Conservation (phyloP, 2,329 filamentous ascomycete species). For the Tolypocladium ovalisporum region DNA sequence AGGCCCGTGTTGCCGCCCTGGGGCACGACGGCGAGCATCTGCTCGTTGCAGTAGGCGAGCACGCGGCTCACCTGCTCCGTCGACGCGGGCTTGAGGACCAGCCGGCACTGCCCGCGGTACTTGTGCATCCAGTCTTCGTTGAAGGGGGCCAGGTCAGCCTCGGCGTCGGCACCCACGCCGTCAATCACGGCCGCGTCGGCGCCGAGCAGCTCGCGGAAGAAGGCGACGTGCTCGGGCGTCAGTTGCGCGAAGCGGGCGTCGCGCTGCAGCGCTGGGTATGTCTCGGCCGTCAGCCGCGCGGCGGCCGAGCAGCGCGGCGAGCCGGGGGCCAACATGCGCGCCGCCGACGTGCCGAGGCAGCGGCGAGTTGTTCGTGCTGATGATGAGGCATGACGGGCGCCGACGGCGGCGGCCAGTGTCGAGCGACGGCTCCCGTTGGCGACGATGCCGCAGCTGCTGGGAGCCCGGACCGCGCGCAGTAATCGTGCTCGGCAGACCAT, state of each 20-base stretch:
- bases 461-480: constrained; percentile 7
- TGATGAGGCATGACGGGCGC: neutral
- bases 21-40: constrained; percentile 84
- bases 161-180: constrained; percentile 57
- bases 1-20: constrained; percentile 96
- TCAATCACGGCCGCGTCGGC: constrained; percentile 73
- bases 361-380: neutral
- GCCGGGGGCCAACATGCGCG: constrained; percentile 14
- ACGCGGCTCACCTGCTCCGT: constrained; percentile 87
- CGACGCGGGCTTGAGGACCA: constrained; percentile 76
- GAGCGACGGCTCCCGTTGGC: neutral
- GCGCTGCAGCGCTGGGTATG: constrained; percentile 73
- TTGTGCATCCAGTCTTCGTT: constrained; percentile 99
- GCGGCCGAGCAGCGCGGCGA: constrained; percentile 6
- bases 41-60: constrained; percentile 89
- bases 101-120: constrained; percentile 78
- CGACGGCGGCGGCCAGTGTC: neutral
- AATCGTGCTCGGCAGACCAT: constrained; percentile 10
- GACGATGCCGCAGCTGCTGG: constrained; percentile 1
- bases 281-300: constrained; percentile 69
- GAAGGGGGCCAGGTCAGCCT: constrained; percentile 80
- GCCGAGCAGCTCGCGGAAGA: constrained; percentile 74
- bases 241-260: constrained; percentile 65
- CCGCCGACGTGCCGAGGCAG: constrained; percentile 18
- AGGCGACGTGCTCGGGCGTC: constrained; percentile 66